These are phyloP conservation scores for Tephrocybe sp. DNA, from an alignment of 768 basidiomycete genomes.

Conservation along the genomic window DNA sequence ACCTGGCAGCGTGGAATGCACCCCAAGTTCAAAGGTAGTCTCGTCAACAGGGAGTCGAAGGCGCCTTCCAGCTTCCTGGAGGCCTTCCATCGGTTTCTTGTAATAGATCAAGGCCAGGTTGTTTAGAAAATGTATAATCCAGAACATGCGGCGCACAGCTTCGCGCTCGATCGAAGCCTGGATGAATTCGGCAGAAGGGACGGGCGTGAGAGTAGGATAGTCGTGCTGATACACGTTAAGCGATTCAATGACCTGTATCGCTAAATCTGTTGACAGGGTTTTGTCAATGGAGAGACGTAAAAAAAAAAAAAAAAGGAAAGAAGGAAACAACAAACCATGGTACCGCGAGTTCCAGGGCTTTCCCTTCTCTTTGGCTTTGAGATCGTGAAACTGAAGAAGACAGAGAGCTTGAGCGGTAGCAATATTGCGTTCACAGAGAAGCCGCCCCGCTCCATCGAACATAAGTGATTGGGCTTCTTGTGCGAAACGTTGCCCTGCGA, in stretches of 20 bases:
- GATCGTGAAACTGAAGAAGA: slow-evolving; percentile 69
- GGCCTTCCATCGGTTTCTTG: slow-evolving; percentile 41
- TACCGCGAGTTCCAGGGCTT: slow-evolving; percentile 42
- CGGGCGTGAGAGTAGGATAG: slow-evolving; percentile 56
- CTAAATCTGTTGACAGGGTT: slow-evolving; percentile 47
- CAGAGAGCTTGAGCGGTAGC: slow-evolving; percentile 76
- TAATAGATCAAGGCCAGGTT: slow-evolving; percentile 45
- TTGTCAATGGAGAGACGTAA: slow-evolving; percentile 21
- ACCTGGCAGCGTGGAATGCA: slow-evolving; percentile 56
- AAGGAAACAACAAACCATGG: slow-evolving; percentile 41
- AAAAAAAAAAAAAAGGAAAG: too few relatives aligned
- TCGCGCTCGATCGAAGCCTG: slow-evolving; percentile 70
- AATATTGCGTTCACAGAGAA: slow-evolving; percentile 63
- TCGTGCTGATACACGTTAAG: slow-evolving; percentile 68
- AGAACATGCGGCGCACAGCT: slow-evolving; percentile 79
- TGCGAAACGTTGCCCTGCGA: slow-evolving; percentile 56
- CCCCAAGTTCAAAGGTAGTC: slow-evolving; percentile 75
- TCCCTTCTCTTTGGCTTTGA: slow-evolving; percentile 43
- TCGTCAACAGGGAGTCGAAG: slow-evolving; percentile 81
- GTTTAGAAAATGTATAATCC: slow-evolving; percentile 71
- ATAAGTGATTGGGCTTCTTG: slow-evolving; percentile 66
- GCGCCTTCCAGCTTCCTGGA: slow-evolving; percentile 45
- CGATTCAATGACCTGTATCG: slow-evolving; percentile 64
- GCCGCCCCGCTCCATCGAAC: slow-evolving; percentile 68
- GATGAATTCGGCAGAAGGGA: slow-evolving; percentile 59